Evolutionary conservation across 2,329 filamentous ascomycete genomes (phyloP).

Genomic region (Fusarium gaditjirri): DNA sequence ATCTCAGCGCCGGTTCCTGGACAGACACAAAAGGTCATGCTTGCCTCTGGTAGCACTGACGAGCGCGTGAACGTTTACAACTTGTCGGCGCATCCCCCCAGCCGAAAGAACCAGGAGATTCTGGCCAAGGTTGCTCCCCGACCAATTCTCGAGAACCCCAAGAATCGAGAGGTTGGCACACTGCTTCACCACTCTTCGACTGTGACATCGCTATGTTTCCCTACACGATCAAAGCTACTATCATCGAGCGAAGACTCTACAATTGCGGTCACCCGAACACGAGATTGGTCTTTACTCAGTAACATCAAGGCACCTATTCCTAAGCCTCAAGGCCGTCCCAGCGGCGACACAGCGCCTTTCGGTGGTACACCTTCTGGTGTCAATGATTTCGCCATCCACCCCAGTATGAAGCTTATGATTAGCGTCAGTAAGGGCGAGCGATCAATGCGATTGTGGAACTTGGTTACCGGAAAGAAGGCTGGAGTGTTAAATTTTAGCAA

Average conservation of each 20-base stretch:
- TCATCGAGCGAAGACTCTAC: conserved; percentile 92
- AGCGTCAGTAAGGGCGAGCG: conserved; percentile 90
- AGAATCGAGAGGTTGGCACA: conserved; percentile 88
- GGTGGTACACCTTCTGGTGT: conserved; percentile 87
- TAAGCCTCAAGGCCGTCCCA: conserved; percentile 81
- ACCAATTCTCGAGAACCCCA: conserved; percentile 83
- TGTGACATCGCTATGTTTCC: conserved; percentile 83
- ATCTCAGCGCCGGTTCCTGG: conserved; percentile 69
- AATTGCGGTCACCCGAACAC: conserved; percentile 84
- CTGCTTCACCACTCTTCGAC: conserved; percentile 87
- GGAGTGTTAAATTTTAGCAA: conserved; percentile 87
- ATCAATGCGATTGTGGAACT: conserved; percentile 94
- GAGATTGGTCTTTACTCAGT: conserved; percentile 89
- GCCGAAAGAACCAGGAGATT: conserved; percentile 64
- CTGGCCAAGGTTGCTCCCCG: conserved; percentile 76
- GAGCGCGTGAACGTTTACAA: conserved; percentile 96
- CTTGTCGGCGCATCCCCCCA: conserved; percentile 76
- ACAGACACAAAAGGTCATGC: conserved; percentile 82
- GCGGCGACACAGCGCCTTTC: conserved; percentile 86
- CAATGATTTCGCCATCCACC: conserved; percentile 95
- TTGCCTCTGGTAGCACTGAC: conserved; percentile 92
- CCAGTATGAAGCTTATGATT: conserved; percentile 96
- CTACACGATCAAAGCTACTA: conserved; percentile 86
- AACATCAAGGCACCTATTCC: conserved; percentile 90
- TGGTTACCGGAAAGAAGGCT: conserved; percentile 96